Percentiles rank a stretch among this genome's conserved stretches.
Conservation (phyloP, 2,329 filamentous ascomycete species). For the Trichophyton equinum region DNA sequence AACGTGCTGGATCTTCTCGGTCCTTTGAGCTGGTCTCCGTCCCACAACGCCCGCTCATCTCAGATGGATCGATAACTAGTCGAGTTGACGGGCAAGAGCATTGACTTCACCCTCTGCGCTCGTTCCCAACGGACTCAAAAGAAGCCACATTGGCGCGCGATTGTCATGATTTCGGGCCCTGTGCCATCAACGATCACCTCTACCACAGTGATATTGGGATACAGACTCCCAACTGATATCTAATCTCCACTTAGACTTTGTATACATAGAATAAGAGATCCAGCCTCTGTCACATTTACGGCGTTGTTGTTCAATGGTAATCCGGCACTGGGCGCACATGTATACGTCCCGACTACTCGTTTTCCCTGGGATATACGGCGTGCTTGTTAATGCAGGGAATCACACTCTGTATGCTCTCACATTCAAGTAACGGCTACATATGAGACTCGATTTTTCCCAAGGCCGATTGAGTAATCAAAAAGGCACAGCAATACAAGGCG, state of each 20-base stretch:
- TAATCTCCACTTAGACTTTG: neutral
- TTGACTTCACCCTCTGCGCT: neutral
- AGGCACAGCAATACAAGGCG: neutral
- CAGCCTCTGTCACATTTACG: neutral
- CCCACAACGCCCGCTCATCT: neutral
- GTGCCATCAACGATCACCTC: neutral
- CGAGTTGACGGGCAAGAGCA: neutral
- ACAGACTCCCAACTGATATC: neutral
- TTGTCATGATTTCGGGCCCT: neutral
- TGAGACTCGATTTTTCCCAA: neutral
- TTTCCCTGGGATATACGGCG: neutral
- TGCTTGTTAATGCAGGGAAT: too few relatives aligned
- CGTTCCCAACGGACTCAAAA: neutral
- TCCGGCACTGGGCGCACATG: neutral
- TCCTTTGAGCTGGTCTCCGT: neutral
- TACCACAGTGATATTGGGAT: neutral
- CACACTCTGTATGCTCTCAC: neutral
- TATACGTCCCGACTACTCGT: too few relatives aligned
- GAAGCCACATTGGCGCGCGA: neutral
- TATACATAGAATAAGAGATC: neutral
- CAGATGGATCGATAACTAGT: neutral
- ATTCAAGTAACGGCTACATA: too few relatives aligned
- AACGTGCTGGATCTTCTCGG: neutral
- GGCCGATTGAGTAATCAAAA: neutral
- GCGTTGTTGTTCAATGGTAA: neutral